These are phyloP conservation scores for Linderniella brevidens DNA, from an alignment of 257 asterid genomes.

Conservation along the genomic window DNA sequence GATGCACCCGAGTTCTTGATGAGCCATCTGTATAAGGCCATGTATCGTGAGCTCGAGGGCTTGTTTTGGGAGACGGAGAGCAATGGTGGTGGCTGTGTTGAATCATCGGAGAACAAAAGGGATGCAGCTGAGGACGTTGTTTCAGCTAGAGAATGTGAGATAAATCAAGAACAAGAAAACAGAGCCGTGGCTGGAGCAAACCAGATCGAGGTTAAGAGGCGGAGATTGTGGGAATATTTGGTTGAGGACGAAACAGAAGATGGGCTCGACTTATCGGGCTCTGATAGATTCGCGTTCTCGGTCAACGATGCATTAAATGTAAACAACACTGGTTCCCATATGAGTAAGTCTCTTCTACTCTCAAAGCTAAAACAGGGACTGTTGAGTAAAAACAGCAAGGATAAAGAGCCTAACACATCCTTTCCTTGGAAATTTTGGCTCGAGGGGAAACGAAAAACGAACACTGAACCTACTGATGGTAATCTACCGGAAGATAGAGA, in stretches of 20 bases:
- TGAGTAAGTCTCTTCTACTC: slow-evolving; percentile 59
- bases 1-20: slow-evolving; percentile 93
- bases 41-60: slow-evolving; percentile 80
- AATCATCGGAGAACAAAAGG: slow-evolving; percentile 14
- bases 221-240: slow-evolving; percentile 81
- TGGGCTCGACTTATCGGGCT: slow-evolving; percentile 93
- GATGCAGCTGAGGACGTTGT: no score
- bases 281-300: slow-evolving; percentile 87
- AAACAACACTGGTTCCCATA: slow-evolving; percentile 64
- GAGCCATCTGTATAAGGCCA: slow-evolving; percentile 77
- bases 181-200: slow-evolving; percentile 60
- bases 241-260: slow-evolving; percentile 76
- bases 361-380: no score
- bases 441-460: no score
- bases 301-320: slow-evolving; percentile 84
- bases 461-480: slow-evolving; percentile 35
- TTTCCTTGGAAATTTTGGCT: no score
- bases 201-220: slow-evolving; percentile 58
- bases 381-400: no score
- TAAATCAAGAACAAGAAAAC: slow-evolving; percentile 24
- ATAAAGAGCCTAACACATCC: no score
- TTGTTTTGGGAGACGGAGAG: slow-evolving; percentile 76
- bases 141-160: slow-evolving; percentile 6
- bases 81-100: slow-evolving; percentile 23
- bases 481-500: slow-evolving; percentile 21